phyloP scores from a whole-genome alignment of 805 yeast species.

The Lachancea sp. region DNA sequence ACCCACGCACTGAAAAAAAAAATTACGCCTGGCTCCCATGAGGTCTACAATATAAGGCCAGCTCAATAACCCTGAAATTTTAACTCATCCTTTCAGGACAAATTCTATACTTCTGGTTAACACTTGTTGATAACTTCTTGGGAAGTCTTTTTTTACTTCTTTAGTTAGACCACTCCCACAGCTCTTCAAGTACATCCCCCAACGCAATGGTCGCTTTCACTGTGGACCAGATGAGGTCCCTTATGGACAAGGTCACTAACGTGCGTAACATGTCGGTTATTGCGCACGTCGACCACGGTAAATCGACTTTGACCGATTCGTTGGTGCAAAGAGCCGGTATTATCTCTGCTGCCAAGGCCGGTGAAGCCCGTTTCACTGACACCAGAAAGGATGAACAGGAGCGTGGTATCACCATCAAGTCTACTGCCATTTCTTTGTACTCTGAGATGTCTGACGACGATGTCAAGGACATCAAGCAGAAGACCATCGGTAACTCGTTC shows the following conservation, averaged over 20 bases:
- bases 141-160: neutral
- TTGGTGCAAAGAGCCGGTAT: constrained; percentile 99
- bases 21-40: neutral
- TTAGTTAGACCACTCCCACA: constrained; percentile 3
- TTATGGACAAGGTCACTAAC: constrained; percentile 99
- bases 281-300: constrained; percentile 99
- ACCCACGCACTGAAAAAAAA: neutral
- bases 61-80: neutral
- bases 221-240: constrained; percentile 90
- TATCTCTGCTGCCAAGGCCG: constrained; percentile 98
- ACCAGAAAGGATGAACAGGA: constrained; percentile 99
- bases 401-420: constrained; percentile 99
- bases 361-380: constrained; percentile 99
- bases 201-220: constrained; percentile 42
- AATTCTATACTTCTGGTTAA: too few relatives aligned
- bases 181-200: constrained; percentile 2
- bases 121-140: neutral
- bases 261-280: constrained; percentile 99
- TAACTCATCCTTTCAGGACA: neutral
- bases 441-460: constrained; percentile 76
- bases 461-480: constrained; percentile 84
- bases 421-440: constrained; percentile 95
- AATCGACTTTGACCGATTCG: constrained; percentile 98
- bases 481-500: constrained; percentile 84
- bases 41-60: neutral